These are phyloP conservation scores for Agaricus blazei DNA, from an alignment of 768 basidiomycete species.

Conservation along the genomic window DNA sequence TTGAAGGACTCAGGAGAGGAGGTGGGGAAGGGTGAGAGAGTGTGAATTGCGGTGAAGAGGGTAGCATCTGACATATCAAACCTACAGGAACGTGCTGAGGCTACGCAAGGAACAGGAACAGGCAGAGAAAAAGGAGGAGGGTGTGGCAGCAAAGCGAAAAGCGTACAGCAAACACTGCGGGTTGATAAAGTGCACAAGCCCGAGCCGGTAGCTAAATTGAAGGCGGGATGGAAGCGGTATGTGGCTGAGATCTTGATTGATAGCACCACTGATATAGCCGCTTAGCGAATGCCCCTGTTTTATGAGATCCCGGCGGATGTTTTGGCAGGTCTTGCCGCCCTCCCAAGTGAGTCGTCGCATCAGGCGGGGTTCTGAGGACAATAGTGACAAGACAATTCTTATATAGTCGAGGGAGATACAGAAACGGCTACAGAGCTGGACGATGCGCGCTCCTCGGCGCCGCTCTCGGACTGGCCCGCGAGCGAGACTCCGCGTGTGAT, in stretches of 20 bases:
- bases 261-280: background rate
- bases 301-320: background rate
- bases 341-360: background rate
- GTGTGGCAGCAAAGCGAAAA: background rate
- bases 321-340: background rate
- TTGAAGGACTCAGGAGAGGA: conserved; percentile 45
- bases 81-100: conserved; percentile 31
- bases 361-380: background rate
- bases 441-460: conserved; percentile 4
- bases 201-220: too few relatives aligned
- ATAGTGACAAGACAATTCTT: background rate
- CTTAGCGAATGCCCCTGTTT: background rate
- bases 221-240: too few relatives aligned
- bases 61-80: conserved; percentile 21
- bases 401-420: conserved; percentile 1
- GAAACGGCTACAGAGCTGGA: background rate
- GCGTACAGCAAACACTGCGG: too few relatives aligned
- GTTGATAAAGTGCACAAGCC: too few relatives aligned
- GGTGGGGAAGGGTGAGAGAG: conserved; percentile 59
- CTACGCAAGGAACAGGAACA: conserved; percentile 7
- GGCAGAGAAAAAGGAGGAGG: background rate
- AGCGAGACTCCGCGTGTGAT: conserved; percentile 19
- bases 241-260: too few relatives aligned
- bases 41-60: background rate
- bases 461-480: conserved; percentile 4